Evolutionary conservation across 2,329 filamentous ascomycete genomes (phyloP), one percentile per base, ranked within the genome.

Genomic region (Iodosphaeria phyllophila): DNA sequence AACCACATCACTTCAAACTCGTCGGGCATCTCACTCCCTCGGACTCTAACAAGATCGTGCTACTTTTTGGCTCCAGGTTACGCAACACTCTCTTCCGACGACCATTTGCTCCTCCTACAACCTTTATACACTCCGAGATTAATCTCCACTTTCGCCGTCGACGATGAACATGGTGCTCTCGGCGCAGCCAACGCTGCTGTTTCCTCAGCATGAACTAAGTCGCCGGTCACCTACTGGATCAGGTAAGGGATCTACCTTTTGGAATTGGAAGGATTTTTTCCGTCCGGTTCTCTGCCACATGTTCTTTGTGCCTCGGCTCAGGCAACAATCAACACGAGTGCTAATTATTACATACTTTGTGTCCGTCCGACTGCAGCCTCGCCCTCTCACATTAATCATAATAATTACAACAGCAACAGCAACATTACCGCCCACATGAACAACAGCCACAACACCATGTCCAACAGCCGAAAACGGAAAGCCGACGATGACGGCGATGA

Each of bases 401-500:
- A 23, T n/a, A 18, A 5, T 6, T 12, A 23, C 2, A 5, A 14
- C 4, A 17, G 9, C 8, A 13, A 25, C 20, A 16, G 16, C 17
- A 17, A 13, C 22, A 28, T 37, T 30, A 37, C 20, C 18, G 11
- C 16, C 8, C 15, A 29, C 30, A 13, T 19, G 13, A 23, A 13
- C 13, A 35, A 61, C 6, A 14, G 15, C 36, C 44, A 63, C 31
- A 60, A 48, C 47, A 67, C 47, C 44, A 68, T 70, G 60, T 37
- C 48, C 11, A 36, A 42, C 18, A 56, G 50, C 38, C 58, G 64
- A 37, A 95, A 95, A 62, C 74, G 89, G 52, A 95, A 95, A 61
- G 83, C 80, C 42, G 70, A 74, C 29, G 70, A 74, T 25, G 79
- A 86, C 34, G 73, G 75, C 44, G 77, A 84, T 45, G 80, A 83